phyloP scores from a whole-genome alignment of 2,329 filamentous ascomycete genomes.

The Aspergillus carbonarius region DNA sequence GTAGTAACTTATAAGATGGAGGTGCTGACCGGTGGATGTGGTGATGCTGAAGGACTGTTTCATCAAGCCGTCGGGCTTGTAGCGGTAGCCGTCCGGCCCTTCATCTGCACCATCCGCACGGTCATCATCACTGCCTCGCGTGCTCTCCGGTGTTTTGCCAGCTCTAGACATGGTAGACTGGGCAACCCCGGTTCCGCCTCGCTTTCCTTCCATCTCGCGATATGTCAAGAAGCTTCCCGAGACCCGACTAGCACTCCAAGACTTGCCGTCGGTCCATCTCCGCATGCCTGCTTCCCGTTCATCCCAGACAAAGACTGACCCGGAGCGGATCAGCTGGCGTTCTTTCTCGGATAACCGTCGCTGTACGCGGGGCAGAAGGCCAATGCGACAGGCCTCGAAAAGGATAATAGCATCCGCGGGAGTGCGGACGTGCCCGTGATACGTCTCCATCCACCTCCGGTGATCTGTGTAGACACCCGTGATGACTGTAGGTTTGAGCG shows the following conservation, averaged over 20 bases:
- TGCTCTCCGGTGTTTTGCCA: constrained; percentile 80
- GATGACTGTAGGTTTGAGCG: constrained; percentile 20
- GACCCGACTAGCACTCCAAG: constrained; percentile 96
- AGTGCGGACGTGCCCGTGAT: constrained; percentile 91
- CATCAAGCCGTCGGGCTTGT: constrained; percentile 96
- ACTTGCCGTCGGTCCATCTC: constrained; percentile 97
- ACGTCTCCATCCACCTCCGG: constrained; percentile 77
- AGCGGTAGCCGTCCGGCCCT: constrained; percentile 82
- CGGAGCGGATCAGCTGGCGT: constrained; percentile 89
- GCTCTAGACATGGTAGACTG: constrained; percentile 56
- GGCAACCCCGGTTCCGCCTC: constrained; percentile 71
- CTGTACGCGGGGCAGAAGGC: constrained; percentile 86
- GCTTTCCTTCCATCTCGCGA: constrained; percentile 97
- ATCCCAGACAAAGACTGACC: constrained; percentile 99
- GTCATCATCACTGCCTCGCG: constrained; percentile 77
- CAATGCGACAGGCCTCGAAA: constrained; percentile 94
- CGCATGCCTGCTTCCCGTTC: constrained; percentile 98
- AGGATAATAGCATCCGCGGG: constrained; percentile 95
- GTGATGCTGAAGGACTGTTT: constrained; percentile 99
- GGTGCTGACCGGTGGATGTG: constrained; percentile 81
- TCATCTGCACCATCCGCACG: constrained; percentile 68
- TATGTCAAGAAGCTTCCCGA: constrained; percentile 98
- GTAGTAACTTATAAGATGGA: constrained; percentile 98
- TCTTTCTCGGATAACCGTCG: constrained; percentile 94
- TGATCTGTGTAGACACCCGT: constrained; percentile 21